These are phyloP conservation scores for Phytophthora podocarpi DNA, from an alignment of 352 stramenopile genomes.

Conservation along the genomic window DNA sequence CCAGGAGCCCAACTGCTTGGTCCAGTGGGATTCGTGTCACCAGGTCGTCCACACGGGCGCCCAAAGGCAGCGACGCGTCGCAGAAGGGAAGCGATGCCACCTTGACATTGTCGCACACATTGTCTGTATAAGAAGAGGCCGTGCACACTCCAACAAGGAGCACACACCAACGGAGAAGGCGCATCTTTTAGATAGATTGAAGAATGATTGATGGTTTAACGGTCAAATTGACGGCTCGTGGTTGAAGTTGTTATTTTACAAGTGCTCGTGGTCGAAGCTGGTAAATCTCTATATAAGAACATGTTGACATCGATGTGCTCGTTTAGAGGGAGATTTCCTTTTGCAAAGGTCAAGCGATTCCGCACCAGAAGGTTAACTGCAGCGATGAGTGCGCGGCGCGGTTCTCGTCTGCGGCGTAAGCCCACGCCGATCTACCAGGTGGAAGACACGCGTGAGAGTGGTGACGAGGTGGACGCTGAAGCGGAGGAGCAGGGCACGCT, in stretches of 20 bases:
- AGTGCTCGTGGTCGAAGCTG: too few species aligned
- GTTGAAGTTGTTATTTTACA: constrained; percentile 32
- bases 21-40: constrained; percentile 65
- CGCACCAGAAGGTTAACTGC: constrained; percentile 2
- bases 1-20: constrained; percentile 72
- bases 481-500: constrained; percentile 19
- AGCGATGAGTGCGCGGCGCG: constrained; percentile 54
- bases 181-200: constrained; percentile 21
- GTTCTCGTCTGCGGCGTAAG: constrained; percentile 65
- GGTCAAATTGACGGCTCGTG: constrained; percentile 1
- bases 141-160: not conserved
- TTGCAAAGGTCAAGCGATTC: constrained; percentile 9
- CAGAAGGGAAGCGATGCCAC: constrained; percentile 72
- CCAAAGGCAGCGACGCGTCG: constrained; percentile 50
- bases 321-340: constrained; percentile 26
- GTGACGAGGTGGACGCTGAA: constrained; percentile 24
- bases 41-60: constrained; percentile 70
- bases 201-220: constrained; percentile 13
- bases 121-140: constrained; percentile 38
- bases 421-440: constrained; percentile 78
- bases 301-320: not conserved
- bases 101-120: constrained; percentile 53
- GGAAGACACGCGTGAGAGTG: constrained; percentile 45
- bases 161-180: constrained; percentile 3
- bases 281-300: constrained; percentile 24